Conservation (phyloP, 495 filamentous ascomycete genomes). For the Tuber microsphaerosporum region DNA sequence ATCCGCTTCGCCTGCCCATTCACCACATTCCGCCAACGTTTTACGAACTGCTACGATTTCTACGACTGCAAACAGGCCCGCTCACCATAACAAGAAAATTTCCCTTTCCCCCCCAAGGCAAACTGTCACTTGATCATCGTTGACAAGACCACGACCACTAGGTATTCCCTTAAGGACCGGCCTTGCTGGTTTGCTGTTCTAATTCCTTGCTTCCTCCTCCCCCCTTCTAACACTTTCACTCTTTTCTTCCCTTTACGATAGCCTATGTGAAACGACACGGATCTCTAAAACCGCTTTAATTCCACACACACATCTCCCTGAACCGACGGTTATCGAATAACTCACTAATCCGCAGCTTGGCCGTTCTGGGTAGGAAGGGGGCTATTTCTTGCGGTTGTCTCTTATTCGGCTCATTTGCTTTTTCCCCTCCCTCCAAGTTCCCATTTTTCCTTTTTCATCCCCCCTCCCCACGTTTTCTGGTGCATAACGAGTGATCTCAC, state of each 20-base stretch:
- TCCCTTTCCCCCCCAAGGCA: not conserved
- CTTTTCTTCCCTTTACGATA: not conserved
- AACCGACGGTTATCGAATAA: not conserved
- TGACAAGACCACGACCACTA: not conserved
- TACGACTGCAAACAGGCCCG: not conserved
- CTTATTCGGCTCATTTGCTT: not conserved
- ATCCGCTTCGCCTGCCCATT: not conserved
- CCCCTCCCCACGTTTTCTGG: not conserved
- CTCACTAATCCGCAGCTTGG: not conserved
- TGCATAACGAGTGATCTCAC: not conserved
- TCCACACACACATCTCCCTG: not conserved
- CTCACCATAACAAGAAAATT: not conserved
- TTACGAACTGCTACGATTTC: not conserved
- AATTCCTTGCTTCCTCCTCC: not conserved
- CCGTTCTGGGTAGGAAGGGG: constrained; percentile 1
- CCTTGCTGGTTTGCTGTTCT: not conserved
- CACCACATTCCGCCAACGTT: not conserved
- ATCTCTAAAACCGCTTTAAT: not conserved
- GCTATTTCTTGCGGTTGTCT: not conserved
- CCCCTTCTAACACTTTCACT: not conserved
- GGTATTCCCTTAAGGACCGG: not conserved
- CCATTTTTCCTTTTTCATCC: not conserved
- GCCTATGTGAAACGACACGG: not conserved
- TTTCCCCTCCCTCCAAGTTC: not conserved
- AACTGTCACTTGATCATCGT: not conserved